These are phyloP conservation scores for Proliferodiscus dingleyae DNA, from an alignment of 2,329 filamentous ascomycete species.

Conservation along the genomic window DNA sequence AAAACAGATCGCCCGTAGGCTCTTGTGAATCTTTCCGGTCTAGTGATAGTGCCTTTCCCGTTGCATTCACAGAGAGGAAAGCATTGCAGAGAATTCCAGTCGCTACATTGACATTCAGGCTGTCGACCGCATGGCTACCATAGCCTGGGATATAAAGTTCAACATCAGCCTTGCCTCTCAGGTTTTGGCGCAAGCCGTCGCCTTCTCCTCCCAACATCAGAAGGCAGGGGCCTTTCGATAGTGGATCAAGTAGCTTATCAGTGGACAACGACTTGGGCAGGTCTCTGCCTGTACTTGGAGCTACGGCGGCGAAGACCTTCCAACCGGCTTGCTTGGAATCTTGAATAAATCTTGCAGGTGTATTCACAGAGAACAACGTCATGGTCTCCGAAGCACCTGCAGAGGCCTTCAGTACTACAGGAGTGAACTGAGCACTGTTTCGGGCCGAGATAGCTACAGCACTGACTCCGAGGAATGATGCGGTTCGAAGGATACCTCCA, in stretches of 20 bases:
- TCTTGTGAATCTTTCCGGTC: not conserved
- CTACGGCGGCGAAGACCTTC: constrained; percentile 75
- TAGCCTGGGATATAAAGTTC: constrained; percentile 58
- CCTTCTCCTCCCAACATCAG: constrained; percentile 82
- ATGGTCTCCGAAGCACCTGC: constrained; percentile 82
- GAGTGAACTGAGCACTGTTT: constrained; percentile 68
- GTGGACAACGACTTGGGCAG: constrained; percentile 36
- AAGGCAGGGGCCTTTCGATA: constrained; percentile 62
- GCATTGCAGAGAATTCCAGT: constrained; percentile 69
- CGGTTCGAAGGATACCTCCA: constrained; percentile 81
- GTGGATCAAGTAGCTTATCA: constrained; percentile 49
- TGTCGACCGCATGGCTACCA: constrained; percentile 63
- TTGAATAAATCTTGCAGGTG: constrained; percentile 65
- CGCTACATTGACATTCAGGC: constrained; percentile 89
- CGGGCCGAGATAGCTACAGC: constrained; percentile 73
- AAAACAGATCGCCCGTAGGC: not conserved
- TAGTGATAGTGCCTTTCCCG: not conserved
- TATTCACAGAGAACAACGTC: constrained; percentile 63
- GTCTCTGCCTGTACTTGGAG: constrained; percentile 39
- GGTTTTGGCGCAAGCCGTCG: constrained; percentile 59
- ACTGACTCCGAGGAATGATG: constrained; percentile 85
- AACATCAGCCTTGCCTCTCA: constrained; percentile 62
- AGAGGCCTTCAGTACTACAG: constrained; percentile 80
- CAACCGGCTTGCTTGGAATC: constrained; percentile 68
- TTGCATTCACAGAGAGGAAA: constrained; percentile 47